These are phyloP conservation scores for Tetracentron sinense DNA, from an alignment of 164 flowering plant genomes.

Conservation along the genomic window DNA sequence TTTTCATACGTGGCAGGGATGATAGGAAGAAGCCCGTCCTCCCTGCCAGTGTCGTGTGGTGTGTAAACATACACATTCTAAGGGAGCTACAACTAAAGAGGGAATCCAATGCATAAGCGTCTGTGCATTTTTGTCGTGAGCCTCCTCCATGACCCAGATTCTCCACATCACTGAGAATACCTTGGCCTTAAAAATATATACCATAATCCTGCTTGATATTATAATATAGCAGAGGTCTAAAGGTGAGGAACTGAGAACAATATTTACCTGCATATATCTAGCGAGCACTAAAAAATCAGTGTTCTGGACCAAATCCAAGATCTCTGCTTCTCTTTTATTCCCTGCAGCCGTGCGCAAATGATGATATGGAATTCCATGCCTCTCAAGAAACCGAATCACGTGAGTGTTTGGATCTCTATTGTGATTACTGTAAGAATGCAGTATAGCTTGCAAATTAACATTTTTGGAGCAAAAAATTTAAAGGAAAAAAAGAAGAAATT, in stretches of 20 bases:
- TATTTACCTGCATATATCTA: constrained; percentile 95
- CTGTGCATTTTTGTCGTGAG: neutral
- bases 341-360: constrained; percentile 41
- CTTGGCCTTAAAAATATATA: neutral
- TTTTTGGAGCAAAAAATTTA: neutral
- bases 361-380: constrained; percentile 83
- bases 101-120: neutral
- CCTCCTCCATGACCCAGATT: neutral
- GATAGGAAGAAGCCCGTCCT: too few species aligned
- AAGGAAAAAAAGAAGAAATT: neutral
- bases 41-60: neutral
- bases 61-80: neutral
- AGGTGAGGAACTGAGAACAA: constrained; percentile 1
- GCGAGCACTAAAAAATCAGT: constrained; percentile 96
- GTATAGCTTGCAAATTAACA: neutral
- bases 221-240: neutral
- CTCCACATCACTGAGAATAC: neutral
- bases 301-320: constrained; percentile 68
- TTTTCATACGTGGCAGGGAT: too few species aligned
- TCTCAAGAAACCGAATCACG: constrained; percentile 78
- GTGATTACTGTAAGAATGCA: constrained; percentile 58
- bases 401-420: constrained; percentile 85
- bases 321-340: constrained; percentile 69
- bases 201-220: neutral
- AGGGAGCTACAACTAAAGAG: too few species aligned